A percentile compares a stretch with the other conserved stretches of the same genome.
These are phyloP conservation scores for Sinapis alba DNA, from an alignment of 441 rosid genomes.

Conservation along the genomic window DNA sequence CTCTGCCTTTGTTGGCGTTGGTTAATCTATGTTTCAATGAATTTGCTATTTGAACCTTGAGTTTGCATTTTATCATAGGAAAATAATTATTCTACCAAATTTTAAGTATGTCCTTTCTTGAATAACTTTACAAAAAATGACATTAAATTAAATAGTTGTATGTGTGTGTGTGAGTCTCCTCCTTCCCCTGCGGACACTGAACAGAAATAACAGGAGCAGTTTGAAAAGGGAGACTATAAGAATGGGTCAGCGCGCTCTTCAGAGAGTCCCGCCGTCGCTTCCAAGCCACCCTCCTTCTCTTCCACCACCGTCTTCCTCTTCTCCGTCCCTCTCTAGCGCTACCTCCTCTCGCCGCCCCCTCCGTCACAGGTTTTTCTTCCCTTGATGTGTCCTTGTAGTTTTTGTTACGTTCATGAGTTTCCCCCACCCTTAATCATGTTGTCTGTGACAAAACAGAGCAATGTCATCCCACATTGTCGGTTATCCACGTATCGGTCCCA, in stretches of 20 bases:
- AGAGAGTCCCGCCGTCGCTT: slow-evolving; percentile 40
- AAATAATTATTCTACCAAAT: background rate
- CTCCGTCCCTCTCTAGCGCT: slow-evolving; percentile 22
- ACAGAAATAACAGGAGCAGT: slow-evolving; percentile 30
- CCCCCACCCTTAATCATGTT: background rate
- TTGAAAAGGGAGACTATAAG: slow-evolving; percentile 19
- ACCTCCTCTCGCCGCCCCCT: slow-evolving; percentile 34
- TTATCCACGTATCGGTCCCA: slow-evolving; percentile 68
- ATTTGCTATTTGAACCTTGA: background rate
- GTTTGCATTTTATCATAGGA: background rate
- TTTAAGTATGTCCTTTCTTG: background rate
- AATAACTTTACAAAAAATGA: background rate
- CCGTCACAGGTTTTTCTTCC: slow-evolving; percentile 34
- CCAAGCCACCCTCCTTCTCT: slow-evolving; percentile 29
- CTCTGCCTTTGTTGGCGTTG: background rate
- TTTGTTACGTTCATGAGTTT: slow-evolving; percentile 9
- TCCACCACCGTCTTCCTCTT: slow-evolving; percentile 20
- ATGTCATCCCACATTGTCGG: slow-evolving; percentile 75
- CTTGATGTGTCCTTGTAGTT: background rate
- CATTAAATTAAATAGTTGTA: background rate
- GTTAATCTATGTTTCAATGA: background rate
- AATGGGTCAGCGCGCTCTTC: slow-evolving; percentile 47
- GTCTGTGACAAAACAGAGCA: slow-evolving; percentile 38
- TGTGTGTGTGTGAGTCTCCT: slow-evolving; percentile 3
- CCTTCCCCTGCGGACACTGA: slow-evolving; percentile 13